Evolutionary conservation across 1,284 basidiomycete species (phyloP).

Genomic region (Termitomyces sp.): DNA sequence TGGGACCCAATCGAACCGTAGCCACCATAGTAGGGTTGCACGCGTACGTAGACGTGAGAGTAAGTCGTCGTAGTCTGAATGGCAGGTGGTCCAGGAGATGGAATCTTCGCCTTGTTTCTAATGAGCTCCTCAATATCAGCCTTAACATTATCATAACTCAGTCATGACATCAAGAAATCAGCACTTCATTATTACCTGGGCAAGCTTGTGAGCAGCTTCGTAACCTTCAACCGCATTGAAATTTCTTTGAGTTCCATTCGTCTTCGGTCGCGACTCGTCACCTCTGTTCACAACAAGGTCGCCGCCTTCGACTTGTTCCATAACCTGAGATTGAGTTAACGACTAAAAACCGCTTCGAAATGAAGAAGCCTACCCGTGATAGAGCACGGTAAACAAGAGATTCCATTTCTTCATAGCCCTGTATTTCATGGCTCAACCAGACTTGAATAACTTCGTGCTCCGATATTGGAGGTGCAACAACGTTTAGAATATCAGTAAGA

Average conservation of each 20-base stretch:
- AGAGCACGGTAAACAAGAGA: conserved; percentile 90
- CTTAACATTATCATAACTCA: conserved; percentile 31
- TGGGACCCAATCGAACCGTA: conserved; percentile 34
- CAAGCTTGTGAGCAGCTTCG: conserved; percentile 76
- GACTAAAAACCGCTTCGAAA: neutral
- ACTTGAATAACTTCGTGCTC: conserved; percentile 98
- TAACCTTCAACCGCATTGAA: conserved; percentile 83
- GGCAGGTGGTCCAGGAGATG: conserved; percentile 34
- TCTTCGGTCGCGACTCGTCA: conserved; percentile 67
- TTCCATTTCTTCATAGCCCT: conserved; percentile 93
- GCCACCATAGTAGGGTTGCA: conserved; percentile 80
- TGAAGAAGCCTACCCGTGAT: conserved; percentile 50
- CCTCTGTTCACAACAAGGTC: conserved; percentile 86
- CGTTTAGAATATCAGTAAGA: conserved; percentile 87
- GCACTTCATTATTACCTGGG: conserved; percentile 49
- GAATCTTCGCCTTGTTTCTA: conserved; percentile 47
- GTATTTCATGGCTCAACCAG: conserved; percentile 94
- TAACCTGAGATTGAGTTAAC: conserved; percentile 46
- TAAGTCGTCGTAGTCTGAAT: conserved; percentile 75
- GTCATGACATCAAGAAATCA: neutral
- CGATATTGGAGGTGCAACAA: conserved; percentile 95
- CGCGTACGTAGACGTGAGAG: conserved; percentile 88
- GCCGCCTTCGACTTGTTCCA: conserved; percentile 93
- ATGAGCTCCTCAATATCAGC: conserved; percentile 77
- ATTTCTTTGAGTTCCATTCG: conserved; percentile 50